phyloP scores from a whole-genome alignment of 768 basidiomycete genomes.

The Chalciporus chontae region DNA sequence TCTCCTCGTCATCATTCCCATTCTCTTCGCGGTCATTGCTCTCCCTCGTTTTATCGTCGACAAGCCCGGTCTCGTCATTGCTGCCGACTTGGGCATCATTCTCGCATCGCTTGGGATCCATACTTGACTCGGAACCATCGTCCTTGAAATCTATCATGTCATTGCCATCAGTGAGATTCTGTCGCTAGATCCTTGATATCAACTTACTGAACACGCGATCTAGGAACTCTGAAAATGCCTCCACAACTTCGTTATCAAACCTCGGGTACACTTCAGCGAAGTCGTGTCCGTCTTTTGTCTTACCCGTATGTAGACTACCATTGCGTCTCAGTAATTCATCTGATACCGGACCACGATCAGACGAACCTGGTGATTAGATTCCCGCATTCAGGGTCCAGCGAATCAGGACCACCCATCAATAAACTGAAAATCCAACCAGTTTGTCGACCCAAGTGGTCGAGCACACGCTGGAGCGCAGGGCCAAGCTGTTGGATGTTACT shows the following conservation, averaged over 20 bases:
- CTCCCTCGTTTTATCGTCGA: too few relatives aligned
- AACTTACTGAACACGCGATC: not conserved
- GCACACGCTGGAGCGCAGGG: not conserved
- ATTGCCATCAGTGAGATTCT: not conserved
- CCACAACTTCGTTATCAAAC: not conserved
- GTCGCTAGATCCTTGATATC: not conserved
- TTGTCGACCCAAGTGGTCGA: not conserved
- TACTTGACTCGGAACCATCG: too few relatives aligned
- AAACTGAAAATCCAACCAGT: slow-evolving; percentile 2
- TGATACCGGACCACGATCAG: too few relatives aligned
- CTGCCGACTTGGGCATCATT: too few relatives aligned
- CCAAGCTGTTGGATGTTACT: slow-evolving; percentile 1
- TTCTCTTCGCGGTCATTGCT: too few relatives aligned
- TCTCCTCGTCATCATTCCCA: too few relatives aligned
- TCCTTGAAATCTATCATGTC: not conserved
- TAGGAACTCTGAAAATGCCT: too few relatives aligned
- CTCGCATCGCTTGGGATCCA: too few relatives aligned
- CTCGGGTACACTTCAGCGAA: not conserved
- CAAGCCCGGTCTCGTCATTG: too few relatives aligned
- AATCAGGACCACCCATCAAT: slow-evolving; percentile 4
- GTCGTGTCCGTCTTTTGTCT: not conserved
- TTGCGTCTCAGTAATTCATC: not conserved
- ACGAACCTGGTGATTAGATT: not conserved
- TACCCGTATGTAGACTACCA: not conserved
- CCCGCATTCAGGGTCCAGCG: not conserved